Conservation (phyloP, 805 yeast species). For the Starmerella tilneyi region DNA sequence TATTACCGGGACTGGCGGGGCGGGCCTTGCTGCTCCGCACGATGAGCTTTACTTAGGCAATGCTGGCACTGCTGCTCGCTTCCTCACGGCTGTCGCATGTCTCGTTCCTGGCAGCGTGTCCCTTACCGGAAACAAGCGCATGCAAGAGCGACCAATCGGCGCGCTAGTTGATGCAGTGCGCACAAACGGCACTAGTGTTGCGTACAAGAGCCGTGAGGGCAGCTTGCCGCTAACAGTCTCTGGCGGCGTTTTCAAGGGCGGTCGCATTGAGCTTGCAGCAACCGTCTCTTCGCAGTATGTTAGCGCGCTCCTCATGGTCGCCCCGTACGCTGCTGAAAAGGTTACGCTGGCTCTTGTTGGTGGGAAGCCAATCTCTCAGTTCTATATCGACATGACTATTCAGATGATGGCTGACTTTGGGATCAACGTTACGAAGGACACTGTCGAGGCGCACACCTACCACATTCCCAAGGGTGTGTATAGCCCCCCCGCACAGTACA, state of each 20-base stretch:
- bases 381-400: slow-evolving; percentile 95
- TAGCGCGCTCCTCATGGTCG: slow-evolving; percentile 91
- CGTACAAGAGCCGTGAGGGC: slow-evolving; percentile 64
- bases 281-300: slow-evolving; percentile 96
- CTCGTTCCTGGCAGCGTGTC: slow-evolving; percentile 39
- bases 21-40: slow-evolving; percentile 43
- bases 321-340: slow-evolving; percentile 85
- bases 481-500: slow-evolving; percentile 70
- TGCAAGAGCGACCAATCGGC: slow-evolving; percentile 96
- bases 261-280: slow-evolving; percentile 86
- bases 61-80: slow-evolving; percentile 97
- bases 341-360: slow-evolving; percentile 84
- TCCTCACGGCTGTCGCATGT: slow-evolving; percentile 79
- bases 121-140: slow-evolving; percentile 88
- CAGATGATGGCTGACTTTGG: slow-evolving; percentile 92
- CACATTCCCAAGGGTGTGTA: slow-evolving; percentile 80
- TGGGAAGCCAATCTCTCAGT: slow-evolving; percentile 92
- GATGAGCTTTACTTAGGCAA: slow-evolving; percentile 76
- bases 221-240: slow-evolving; percentile 67
- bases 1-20: slow-evolving; percentile 72
- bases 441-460: slow-evolving; percentile 70
- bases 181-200: slow-evolving; percentile 64
- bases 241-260: slow-evolving; percentile 62
- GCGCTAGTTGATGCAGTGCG: slow-evolving; percentile 87
- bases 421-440: slow-evolving; percentile 56